Evolutionary conservation across 2,329 filamentous ascomycete genomes (phyloP).

Genomic region (Rhexocercosporidium sp.): DNA sequence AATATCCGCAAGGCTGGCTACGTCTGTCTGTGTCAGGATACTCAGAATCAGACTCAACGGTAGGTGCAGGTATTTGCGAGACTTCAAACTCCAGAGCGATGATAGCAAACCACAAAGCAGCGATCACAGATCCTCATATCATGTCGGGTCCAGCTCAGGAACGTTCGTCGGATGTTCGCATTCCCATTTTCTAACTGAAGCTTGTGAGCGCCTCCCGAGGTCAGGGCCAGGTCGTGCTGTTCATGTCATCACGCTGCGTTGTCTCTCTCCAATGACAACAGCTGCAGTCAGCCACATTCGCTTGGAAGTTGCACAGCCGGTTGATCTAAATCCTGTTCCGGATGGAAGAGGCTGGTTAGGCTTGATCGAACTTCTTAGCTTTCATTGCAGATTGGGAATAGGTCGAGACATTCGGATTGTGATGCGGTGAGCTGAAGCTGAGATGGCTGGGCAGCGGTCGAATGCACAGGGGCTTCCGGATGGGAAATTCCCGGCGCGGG

Average conservation of each 20-base stretch:
- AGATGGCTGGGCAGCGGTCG: background rate
- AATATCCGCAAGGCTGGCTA: background rate
- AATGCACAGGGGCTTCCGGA: background rate
- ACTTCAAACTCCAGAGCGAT: no score
- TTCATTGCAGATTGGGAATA: background rate
- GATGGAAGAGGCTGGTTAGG: background rate
- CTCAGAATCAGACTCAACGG: background rate
- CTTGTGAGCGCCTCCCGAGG: background rate
- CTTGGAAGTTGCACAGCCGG: background rate
- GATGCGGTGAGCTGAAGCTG: background rate
- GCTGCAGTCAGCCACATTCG: background rate
- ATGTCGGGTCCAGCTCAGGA: background rate
- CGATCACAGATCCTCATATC: background rate
- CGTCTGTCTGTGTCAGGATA: background rate
- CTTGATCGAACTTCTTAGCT: background rate
- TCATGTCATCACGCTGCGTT: conserved; percentile 6
- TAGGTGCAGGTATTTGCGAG: background rate
- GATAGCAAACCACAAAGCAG: no score
- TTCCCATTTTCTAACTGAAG: background rate
- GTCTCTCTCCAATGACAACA: conserved; percentile 1
- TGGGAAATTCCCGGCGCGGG: conserved; percentile 1
- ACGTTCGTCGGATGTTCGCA: background rate
- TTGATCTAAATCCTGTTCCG: background rate
- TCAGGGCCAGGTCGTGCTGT: background rate
- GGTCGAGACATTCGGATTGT: background rate